Evolutionary conservation across 2,329 filamentous ascomycete genomes (phyloP).

Genomic region (Paraphaeosphaeria sporulosa): DNA sequence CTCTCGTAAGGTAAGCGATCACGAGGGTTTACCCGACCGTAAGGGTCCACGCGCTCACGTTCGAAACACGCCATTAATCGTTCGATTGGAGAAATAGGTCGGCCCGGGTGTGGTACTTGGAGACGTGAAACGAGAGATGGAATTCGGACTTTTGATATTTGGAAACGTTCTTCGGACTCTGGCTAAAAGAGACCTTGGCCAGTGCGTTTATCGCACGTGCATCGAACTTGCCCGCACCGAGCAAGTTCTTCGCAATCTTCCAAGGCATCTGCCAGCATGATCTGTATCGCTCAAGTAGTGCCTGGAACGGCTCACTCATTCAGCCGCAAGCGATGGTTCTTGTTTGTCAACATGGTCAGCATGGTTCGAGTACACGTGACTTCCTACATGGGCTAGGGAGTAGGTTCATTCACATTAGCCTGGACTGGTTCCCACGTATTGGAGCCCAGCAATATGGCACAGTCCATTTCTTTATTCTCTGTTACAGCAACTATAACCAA

Average conservation of each 20-base stretch:
- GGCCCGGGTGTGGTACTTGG: background rate
- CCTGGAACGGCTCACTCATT: background rate
- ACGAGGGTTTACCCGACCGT: background rate
- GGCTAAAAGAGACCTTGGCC: background rate
- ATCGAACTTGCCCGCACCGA: background rate
- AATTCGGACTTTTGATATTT: background rate
- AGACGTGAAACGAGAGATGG: background rate
- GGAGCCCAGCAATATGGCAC: too few species aligned
- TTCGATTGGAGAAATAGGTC: background rate
- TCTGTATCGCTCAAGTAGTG: background rate
- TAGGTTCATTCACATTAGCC: too few species aligned
- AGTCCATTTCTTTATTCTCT: too few species aligned
- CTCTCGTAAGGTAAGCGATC: background rate
- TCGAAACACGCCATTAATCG: constrained; percentile 1
- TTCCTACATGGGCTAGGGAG: background rate
- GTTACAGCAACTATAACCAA: too few species aligned
- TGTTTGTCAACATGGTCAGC: background rate
- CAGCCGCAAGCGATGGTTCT: background rate
- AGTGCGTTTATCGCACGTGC: constrained; percentile 5
- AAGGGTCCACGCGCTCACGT: background rate
- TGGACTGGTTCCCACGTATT: too few species aligned
- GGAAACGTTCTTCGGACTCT: background rate
- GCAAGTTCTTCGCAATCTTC: background rate
- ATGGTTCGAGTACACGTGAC: background rate
- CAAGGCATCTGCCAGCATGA: background rate